Evolutionary conservation across 1,139 yeast species (phyloP), one percentile per base, ranked within the genome.

Genomic region (Candida buenavistaensis): DNA sequence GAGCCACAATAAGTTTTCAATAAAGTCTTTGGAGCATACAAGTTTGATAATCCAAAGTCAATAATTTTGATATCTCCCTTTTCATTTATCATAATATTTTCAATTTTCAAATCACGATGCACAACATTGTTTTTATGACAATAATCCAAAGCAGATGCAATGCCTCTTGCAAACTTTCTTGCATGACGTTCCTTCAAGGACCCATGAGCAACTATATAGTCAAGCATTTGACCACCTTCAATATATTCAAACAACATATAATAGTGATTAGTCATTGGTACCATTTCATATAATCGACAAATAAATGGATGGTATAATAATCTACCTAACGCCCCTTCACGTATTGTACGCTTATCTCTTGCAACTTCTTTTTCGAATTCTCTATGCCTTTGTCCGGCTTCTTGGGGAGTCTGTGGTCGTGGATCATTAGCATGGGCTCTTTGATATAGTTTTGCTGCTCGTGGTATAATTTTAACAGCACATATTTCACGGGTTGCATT

Each of bases 1-100:
- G 97, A 89, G 1, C 99, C 99, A 70, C 99, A 94, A 57, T 88
- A 94, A 0, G 99, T 94, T 54, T 87, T 88, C 50, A 94, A 75
- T 36, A 88, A 68, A 31, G 80, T 70, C 41, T 77, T 77, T 15
- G 82, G 80, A 26, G 90, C 78, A 56, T 78, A 94, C 54, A 94
- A 66, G 59, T 94, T 94, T 9, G 96, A 87, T 35, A 94, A 72
- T 6, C 99, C 99, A 62, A 94, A 92, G 64, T 92, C 99, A 46
- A 92, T 92, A 48, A 94, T 85, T 57, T 90, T 90, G 53, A 94
- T 84, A 53, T 92, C 97, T 39, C 98, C 98, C 41, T 85, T 78
- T 44, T 88, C 87, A 40, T 90, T 86, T 31, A 94, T 94, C 85
- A 92, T 82, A 37, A 92, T 94, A 60, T 92, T 92, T 59, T 92